Percentiles rank a stretch among this genome's conserved stretches.
Conservation (phyloP, 2,329 filamentous ascomycete species). For the Colletotrichum liriopes region DNA sequence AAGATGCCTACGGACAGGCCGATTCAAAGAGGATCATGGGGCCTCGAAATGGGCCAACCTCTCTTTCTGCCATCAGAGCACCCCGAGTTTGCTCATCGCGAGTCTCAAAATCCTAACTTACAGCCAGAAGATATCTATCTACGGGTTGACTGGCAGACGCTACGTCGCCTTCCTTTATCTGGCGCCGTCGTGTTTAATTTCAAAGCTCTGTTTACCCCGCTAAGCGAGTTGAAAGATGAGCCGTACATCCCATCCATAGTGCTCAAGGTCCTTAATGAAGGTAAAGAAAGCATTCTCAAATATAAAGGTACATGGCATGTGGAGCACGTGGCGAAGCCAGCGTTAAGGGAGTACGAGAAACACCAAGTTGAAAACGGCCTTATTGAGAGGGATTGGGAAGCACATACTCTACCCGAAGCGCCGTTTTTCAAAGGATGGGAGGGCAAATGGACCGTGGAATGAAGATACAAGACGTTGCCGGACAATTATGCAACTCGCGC, state of each 20-base stretch:
- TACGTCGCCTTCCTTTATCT: slow-evolving; percentile 83
- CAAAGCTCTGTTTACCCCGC: slow-evolving; percentile 86
- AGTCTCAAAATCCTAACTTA: slow-evolving; percentile 71
- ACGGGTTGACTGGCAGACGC: slow-evolving; percentile 90
- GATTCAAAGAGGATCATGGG: slow-evolving; percentile 90
- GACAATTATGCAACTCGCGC: no score
- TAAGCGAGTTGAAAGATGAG: slow-evolving; percentile 79
- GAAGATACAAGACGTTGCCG: not conserved
- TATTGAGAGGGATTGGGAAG: slow-evolving; percentile 75
- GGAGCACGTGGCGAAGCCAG: slow-evolving; percentile 79
- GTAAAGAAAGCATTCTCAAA: slow-evolving; percentile 78
- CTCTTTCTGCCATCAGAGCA: slow-evolving; percentile 82
- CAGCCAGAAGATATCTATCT: slow-evolving; percentile 74
- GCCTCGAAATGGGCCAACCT: slow-evolving; percentile 81
- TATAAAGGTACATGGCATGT: slow-evolving; percentile 90
- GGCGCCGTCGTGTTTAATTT: slow-evolving; percentile 88
- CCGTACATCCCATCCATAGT: slow-evolving; percentile 80
- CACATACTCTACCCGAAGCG: slow-evolving; percentile 79
- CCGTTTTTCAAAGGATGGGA: slow-evolving; percentile 86
- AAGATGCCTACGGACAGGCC: slow-evolving; percentile 82
- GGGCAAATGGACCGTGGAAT: slow-evolving; percentile 72
- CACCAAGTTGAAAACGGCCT: slow-evolving; percentile 78
- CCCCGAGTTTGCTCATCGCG: slow-evolving; percentile 73
- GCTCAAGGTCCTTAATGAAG: slow-evolving; percentile 78
- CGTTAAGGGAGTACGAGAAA: slow-evolving; percentile 72